These are phyloP conservation scores for Saksenaea vasiformis DNA, from an alignment of 371 early-diverging fungal genomes.

Conservation along the genomic window DNA sequence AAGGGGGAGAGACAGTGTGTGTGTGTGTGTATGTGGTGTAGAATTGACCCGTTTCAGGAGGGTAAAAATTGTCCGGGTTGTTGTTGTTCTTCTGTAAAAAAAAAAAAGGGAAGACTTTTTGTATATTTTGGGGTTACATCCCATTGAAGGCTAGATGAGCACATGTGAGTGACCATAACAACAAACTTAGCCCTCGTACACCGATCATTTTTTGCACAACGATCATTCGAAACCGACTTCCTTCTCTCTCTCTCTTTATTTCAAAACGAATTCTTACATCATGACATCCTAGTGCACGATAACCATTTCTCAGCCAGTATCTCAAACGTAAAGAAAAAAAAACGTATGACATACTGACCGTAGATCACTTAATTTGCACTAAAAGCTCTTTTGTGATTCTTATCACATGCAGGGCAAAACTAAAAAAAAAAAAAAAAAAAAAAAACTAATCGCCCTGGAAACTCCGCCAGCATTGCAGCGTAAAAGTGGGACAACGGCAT, in stretches of 20 bases:
- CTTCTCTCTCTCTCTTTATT: background rate
- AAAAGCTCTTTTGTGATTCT: background rate
- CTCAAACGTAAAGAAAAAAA: background rate
- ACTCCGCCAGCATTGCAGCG: slow-evolving; percentile 1
- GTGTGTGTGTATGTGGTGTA: no score
- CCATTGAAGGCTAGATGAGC: background rate
- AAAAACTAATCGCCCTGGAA: background rate
- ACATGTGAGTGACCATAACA: slow-evolving; percentile 1
- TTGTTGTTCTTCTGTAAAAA: no score
- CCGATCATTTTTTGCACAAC: background rate
- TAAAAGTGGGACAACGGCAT: background rate
- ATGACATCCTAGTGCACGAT: no score
- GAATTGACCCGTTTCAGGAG: background rate
- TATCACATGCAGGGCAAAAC: background rate
- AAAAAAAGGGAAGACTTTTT: background rate
- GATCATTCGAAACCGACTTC: background rate
- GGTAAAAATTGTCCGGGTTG: background rate
- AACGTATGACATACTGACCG: background rate
- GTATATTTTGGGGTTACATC: background rate
- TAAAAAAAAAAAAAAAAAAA: background rate
- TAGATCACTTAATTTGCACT: background rate
- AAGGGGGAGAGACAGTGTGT: no score
- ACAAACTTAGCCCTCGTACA: background rate
- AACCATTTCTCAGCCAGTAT: background rate
- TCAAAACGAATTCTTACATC: no score